Evolutionary conservation across 495 filamentous ascomycete species (phyloP).

Genomic region (Elasticomyces elasticus): DNA sequence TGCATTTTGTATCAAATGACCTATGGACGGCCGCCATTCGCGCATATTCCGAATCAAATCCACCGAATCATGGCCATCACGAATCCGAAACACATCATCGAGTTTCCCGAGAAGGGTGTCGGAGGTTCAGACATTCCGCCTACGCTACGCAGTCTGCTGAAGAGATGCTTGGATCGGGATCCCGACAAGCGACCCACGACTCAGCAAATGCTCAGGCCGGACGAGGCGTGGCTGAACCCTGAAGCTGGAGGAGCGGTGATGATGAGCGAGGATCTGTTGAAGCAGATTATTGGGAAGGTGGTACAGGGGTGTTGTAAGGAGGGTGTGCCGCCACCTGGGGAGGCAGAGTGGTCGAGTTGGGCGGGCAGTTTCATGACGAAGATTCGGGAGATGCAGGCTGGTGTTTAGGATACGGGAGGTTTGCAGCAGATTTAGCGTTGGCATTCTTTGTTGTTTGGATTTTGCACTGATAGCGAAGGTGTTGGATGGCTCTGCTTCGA

Average conservation of each 20-base stretch:
- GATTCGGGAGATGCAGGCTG: constrained; percentile 48
- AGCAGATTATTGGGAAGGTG: constrained; percentile 65
- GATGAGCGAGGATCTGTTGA: constrained; percentile 66
- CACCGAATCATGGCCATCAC: constrained; percentile 72
- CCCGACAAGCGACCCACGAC: constrained; percentile 67
- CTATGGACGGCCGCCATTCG: constrained; percentile 86
- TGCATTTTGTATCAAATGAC: constrained; percentile 98
- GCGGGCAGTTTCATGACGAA: constrained; percentile 56
- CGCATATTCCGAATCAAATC: constrained; percentile 77
- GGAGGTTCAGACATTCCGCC: constrained; percentile 63
- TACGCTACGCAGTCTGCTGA: constrained; percentile 61
- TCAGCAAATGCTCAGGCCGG: constrained; percentile 57
- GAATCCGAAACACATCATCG: constrained; percentile 72
- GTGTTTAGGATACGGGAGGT: too few species aligned
- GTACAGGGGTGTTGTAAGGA: constrained; percentile 57
- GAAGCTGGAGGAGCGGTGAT: constrained; percentile 55
- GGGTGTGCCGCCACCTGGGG: constrained; percentile 52
- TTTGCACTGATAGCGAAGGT: too few species aligned
- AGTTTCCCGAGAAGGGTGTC: constrained; percentile 66
- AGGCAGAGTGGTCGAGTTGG: constrained; percentile 62
- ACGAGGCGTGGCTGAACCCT: constrained; percentile 76
- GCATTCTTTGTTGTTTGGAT: too few species aligned
- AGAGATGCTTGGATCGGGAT: constrained; percentile 70
- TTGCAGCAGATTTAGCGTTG: too few species aligned
- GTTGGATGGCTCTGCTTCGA: too few species aligned